Percentiles rank a stretch among this genome's conserved stretches.
Conservation (phyloP, 2,329 filamentous ascomycete species). For the Pyricularia grisea region DNA sequence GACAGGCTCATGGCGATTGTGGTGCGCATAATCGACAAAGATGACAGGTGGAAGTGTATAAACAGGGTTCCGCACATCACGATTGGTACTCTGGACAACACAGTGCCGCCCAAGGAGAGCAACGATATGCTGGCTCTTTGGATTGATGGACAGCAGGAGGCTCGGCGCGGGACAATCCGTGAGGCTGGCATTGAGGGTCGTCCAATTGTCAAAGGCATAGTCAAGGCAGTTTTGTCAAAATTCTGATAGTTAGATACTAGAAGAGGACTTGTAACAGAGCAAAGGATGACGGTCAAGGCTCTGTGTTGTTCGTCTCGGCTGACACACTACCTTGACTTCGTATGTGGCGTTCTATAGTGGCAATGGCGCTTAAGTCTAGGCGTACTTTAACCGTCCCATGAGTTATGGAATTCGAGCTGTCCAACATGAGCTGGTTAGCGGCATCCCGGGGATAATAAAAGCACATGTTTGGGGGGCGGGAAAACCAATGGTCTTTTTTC, state of each 20-base stretch:
- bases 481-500: neutral
- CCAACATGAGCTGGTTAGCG: neutral
- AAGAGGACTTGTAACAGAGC: neutral
- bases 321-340: neutral
- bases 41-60: conserved; percentile 52
- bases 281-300: neutral
- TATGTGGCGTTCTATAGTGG: neutral
- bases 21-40: conserved; percentile 56
- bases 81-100: conserved; percentile 64
- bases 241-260: conserved; percentile 12
- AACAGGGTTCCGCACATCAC: conserved; percentile 84
- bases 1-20: conserved; percentile 85
- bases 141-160: conserved; percentile 41
- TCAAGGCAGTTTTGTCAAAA: conserved; percentile 38
- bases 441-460: neutral
- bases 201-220: conserved; percentile 35
- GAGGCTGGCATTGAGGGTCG: conserved; percentile 41
- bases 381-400: neutral
- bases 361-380: neutral
- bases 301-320: neutral
- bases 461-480: neutral
- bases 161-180: conserved; percentile 24
- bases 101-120: conserved; percentile 88
- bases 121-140: conserved; percentile 74
- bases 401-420: neutral